These are phyloP conservation scores for Bretschneidera sinensis DNA, from an alignment of 345 rosid genomes.

Conservation along the genomic window DNA sequence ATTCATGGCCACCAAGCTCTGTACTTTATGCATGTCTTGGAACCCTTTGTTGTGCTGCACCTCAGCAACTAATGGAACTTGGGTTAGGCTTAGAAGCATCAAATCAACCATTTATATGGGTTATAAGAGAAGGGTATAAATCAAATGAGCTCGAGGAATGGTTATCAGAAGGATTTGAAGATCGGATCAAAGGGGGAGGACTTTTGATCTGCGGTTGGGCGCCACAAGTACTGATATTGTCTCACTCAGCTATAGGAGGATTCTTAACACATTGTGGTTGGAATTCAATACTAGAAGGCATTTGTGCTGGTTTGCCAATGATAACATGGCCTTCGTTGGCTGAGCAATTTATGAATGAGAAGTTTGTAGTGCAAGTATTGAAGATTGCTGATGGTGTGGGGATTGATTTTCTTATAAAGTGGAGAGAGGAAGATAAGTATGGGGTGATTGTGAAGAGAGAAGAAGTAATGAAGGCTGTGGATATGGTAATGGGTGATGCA, in stretches of 20 bases:
- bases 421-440: no score
- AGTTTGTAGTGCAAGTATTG: no score
- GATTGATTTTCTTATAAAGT: no score
- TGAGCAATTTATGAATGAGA: no score
- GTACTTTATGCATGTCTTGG: slow-evolving; percentile 40
- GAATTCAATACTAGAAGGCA: no score
- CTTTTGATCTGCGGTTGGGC: slow-evolving; percentile 36
- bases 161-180: slow-evolving; percentile 22
- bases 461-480: no score
- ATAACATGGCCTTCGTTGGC: no score
- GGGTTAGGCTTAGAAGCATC: slow-evolving; percentile 39
- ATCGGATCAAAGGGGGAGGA: slow-evolving; percentile 24
- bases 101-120: slow-evolving; percentile 30
- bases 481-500: no score
- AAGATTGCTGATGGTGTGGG: no score
- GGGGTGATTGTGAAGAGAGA: no score
- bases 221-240: slow-evolving; percentile 32
- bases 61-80: slow-evolving; percentile 21
- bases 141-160: slow-evolving; percentile 23
- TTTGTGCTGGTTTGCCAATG: no score
- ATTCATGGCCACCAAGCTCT: slow-evolving; percentile 11
- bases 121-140: slow-evolving; percentile 10
- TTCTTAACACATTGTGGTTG: slow-evolving; percentile 39
- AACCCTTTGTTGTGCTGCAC: slow-evolving; percentile 13
- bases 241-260: slow-evolving; percentile 31